Percentiles rank a stretch among this genome's conserved stretches.
phyloP scores from a whole-genome alignment of 352 stramenopile species.

The Pythium brassicae region DNA sequence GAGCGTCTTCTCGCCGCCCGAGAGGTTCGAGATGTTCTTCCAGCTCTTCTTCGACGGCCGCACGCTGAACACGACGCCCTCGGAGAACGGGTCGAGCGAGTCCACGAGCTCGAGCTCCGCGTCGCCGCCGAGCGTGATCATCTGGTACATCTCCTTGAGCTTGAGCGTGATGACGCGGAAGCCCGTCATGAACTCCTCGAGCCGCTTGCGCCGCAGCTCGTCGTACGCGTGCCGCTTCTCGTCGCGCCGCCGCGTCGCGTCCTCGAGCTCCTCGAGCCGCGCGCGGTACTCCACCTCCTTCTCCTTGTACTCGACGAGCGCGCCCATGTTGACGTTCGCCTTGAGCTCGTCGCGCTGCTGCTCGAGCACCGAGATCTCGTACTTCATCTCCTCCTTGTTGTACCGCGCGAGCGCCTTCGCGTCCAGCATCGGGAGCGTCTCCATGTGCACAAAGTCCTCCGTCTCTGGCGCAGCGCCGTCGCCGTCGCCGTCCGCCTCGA shows the following conservation, averaged over 20 bases:
- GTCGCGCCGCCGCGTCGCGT: slow-evolving; percentile 91
- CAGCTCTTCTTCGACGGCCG: slow-evolving; percentile 99
- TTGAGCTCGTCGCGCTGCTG: slow-evolving; percentile 91
- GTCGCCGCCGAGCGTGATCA: slow-evolving; percentile 96
- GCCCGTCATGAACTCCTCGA: slow-evolving; percentile 99
- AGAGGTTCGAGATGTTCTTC: slow-evolving; percentile 99
- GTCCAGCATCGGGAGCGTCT: slow-evolving; percentile 73
- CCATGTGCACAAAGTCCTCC: slow-evolving; percentile 25
- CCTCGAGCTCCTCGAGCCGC: slow-evolving; percentile 93
- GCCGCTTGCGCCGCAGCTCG: slow-evolving; percentile 93
- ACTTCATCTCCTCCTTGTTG: slow-evolving; percentile 91
- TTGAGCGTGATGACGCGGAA: slow-evolving; percentile 99
- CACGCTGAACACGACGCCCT: slow-evolving; percentile 99
- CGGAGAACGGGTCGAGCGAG: slow-evolving; percentile 98
- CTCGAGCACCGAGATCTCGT: slow-evolving; percentile 91
- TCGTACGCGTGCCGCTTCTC: slow-evolving; percentile 93
- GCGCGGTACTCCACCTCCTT: slow-evolving; percentile 95
- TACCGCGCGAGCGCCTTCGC: slow-evolving; percentile 80
- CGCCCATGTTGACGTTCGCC: slow-evolving; percentile 94
- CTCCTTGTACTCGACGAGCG: slow-evolving; percentile 88
- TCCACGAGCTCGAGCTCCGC: slow-evolving; percentile 99
- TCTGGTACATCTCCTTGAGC: slow-evolving; percentile 99
- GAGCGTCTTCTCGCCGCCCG: slow-evolving; percentile 98
- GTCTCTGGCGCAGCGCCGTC: slow-evolving; percentile 18
- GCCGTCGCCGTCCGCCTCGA: slow-evolving; percentile 19